Conservation (phyloP, 2,329 filamentous ascomycete genomes). For the Microdochium bolleyi region DNA sequence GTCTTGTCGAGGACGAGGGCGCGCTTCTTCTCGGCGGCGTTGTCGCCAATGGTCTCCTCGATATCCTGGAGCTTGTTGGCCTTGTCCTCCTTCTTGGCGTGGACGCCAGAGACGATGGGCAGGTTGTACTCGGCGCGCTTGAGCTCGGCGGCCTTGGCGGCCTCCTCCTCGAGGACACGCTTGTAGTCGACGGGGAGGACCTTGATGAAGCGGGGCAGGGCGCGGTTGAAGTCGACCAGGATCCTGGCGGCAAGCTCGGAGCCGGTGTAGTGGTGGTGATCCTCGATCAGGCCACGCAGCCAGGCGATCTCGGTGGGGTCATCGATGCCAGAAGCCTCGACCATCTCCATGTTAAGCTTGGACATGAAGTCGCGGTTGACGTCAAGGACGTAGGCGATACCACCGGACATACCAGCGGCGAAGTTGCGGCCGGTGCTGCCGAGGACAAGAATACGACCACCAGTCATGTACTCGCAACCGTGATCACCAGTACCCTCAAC, state of each 20-base stretch:
- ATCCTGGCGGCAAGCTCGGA: constrained; percentile 91
- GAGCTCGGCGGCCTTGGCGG: constrained; percentile 73
- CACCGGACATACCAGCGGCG: constrained; percentile 95
- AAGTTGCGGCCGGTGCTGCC: constrained; percentile 93
- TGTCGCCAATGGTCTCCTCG: constrained; percentile 82
- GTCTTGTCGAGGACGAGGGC: constrained; percentile 96
- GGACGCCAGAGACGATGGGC: constrained; percentile 63
- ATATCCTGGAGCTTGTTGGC: constrained; percentile 70
- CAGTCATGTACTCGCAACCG: constrained; percentile 98
- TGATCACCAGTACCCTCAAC: constrained; percentile 96
- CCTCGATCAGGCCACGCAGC: constrained; percentile 84
- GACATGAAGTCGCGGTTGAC: constrained; percentile 81
- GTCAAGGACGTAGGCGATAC: constrained; percentile 92
- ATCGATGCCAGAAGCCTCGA: constrained; percentile 76
- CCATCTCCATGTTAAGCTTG: constrained; percentile 97
- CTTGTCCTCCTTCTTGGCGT: constrained; percentile 61
- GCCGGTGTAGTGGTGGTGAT: constrained; percentile 96
- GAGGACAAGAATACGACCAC: constrained; percentile 80
- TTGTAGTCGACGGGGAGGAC: constrained; percentile 94
- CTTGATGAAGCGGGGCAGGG: constrained; percentile 85
- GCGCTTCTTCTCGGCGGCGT: constrained; percentile 79
- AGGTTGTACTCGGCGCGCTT: constrained; percentile 80
- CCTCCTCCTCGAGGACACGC: constrained; percentile 80
- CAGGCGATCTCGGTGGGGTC: constrained; percentile 86
- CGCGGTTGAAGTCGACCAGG: constrained; percentile 89